Conservation (phyloP, 1,284 basidiomycete genomes). For the Trametes polyzona region DNA sequence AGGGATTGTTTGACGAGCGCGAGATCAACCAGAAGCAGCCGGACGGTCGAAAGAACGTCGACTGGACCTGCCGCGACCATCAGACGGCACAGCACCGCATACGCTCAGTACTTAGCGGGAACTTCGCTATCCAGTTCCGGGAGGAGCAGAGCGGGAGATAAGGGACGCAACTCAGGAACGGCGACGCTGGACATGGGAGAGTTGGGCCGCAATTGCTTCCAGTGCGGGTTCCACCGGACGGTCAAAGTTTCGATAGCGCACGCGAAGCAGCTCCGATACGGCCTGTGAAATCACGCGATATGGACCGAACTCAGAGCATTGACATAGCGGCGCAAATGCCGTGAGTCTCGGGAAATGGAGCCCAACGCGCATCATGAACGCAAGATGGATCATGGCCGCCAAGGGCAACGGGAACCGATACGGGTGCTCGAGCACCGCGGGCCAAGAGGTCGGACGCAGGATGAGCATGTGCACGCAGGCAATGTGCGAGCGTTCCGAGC, state of each 20-base stretch:
- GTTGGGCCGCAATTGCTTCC: background rate
- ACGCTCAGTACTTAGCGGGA: background rate
- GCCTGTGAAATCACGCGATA: too few species aligned
- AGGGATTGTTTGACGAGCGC: too few species aligned
- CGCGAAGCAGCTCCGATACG: too few species aligned
- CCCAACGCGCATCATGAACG: background rate
- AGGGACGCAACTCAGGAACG: background rate
- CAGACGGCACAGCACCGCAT: background rate
- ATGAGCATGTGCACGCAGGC: background rate
- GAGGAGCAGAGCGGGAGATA: background rate
- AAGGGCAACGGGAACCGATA: background rate
- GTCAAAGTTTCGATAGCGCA: too few species aligned
- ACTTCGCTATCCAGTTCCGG: background rate
- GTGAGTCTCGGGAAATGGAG: too few species aligned
- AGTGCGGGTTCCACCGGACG: background rate
- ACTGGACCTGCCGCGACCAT: background rate
- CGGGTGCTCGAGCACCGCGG: background rate
- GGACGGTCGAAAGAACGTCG: background rate
- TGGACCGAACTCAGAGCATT: too few species aligned
- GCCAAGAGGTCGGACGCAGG: background rate
- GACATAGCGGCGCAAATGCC: background rate
- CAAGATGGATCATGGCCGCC: background rate
- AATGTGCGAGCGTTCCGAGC: background rate
- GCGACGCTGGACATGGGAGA: background rate
- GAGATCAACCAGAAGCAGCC: background rate